These are phyloP conservation scores for Backusella tarrabulga DNA, from an alignment of 192 early-diverging fungal species.

Conservation along the genomic window DNA sequence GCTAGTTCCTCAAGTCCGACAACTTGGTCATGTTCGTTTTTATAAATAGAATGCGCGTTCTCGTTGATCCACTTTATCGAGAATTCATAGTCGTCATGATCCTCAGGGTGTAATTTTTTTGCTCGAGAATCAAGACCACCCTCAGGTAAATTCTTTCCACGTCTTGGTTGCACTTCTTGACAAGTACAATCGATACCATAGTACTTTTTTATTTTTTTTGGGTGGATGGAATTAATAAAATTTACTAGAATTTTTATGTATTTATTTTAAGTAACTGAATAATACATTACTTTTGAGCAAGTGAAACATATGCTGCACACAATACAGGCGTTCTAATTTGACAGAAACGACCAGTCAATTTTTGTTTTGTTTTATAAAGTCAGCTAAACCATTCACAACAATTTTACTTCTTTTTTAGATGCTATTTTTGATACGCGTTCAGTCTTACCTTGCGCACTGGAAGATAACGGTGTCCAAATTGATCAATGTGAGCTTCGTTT, in stretches of 20 bases:
- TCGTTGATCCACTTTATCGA: slow-evolving; percentile 29
- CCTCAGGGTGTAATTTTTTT: slow-evolving; percentile 28
- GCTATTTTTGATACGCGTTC: neutral
- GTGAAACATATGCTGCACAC: slow-evolving; percentile 39
- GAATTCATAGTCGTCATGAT: slow-evolving; percentile 36
- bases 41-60: slow-evolving; percentile 30
- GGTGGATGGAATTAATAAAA: neutral
- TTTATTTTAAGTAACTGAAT: neutral
- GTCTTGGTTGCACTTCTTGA: slow-evolving; percentile 29
- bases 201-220: neutral
- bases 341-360: neutral
- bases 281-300: slow-evolving; percentile 27
- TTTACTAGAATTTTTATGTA: neutral
- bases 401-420: neutral
- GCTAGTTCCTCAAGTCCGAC: slow-evolving; percentile 13
- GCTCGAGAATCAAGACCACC: slow-evolving; percentile 36
- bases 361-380: neutral
- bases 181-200: slow-evolving; percentile 32
- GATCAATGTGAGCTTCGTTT: neutral
- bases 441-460: neutral
- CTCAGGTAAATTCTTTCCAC: slow-evolving; percentile 35
- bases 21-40: slow-evolving; percentile 25
- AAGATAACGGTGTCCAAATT: neutral
- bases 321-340: slow-evolving; percentile 37
- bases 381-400: neutral